Evolutionary conservation across 371 early-diverging fungal genomes (phyloP), one percentile per base, ranked within the genome.

Genomic region (Rhizopus delemar): DNA sequence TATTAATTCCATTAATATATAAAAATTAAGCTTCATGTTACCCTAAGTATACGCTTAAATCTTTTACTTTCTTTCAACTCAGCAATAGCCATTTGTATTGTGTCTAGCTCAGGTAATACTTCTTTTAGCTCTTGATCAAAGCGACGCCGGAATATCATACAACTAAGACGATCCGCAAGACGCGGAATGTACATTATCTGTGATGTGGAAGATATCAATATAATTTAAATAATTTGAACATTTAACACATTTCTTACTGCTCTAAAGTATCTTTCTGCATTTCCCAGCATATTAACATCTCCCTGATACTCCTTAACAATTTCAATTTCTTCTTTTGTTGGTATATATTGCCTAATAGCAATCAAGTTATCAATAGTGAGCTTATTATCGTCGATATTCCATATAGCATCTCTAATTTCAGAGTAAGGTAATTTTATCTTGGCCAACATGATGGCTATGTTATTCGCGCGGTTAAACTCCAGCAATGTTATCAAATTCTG

Each of bases 101-200:
- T 58, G 55, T 73, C 73, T 5, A 71, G 53, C 22, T 70, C 83
- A 9, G 86, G 83, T 15, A 77, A 56, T 2, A 91, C 66, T 57
- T 92, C 92, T 35, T 83, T 75, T 28, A 90, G 68, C 62, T 93
- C 91, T 22, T 85, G 77, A 46, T 86, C 78, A 55, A 92, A 89
- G 22, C 83, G 68, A 49, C 86, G 74, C 48, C 90, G 70, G 73
- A 89, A 91, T 8, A 89, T 78, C 88, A 93, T 90, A 46, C 86
- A 74, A n/a, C 76, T 76, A 8, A 93, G 69, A 11, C 93, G 75
- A 52, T 86, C 81, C 0, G 81, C 72, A 36, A 93, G 67, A 11
- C 92, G 77, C 5, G 91, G 90, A 59, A 92, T 84, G 48, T 83
- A 80, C 73, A 86, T 74, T 13, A 93, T 81, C 75, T 43, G n/a